phyloP scores from a whole-genome alignment of 2,329 filamentous ascomycete species.

The Zasmidium cellare region DNA sequence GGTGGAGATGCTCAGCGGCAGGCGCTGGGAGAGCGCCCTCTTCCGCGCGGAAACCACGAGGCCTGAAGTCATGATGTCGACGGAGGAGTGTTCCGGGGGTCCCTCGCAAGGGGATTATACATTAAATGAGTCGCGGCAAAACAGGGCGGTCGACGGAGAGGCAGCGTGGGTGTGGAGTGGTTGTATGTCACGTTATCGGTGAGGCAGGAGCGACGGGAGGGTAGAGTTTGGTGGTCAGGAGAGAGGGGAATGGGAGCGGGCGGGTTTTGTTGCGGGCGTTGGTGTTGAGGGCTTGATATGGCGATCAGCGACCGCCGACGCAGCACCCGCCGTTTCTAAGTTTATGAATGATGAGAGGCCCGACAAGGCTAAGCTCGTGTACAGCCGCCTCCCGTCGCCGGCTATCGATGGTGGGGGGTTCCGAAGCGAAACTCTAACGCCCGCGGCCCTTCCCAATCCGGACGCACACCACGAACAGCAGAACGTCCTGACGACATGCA shows the following conservation, averaged over 20 bases:
- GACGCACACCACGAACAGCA: background rate
- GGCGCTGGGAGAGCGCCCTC: slow-evolving; percentile 18
- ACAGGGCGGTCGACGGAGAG: background rate
- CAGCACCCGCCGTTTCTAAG: background rate
- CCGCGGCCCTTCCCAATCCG: background rate
- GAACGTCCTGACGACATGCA: too few relatives aligned
- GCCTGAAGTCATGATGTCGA: slow-evolving; percentile 9
- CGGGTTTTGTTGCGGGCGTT: background rate
- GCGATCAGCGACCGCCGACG: background rate
- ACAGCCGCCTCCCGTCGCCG: background rate
- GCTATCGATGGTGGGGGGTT: background rate
- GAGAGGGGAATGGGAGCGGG: background rate
- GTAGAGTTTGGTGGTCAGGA: background rate
- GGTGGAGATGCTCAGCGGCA: slow-evolving; percentile 17
- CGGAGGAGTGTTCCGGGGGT: background rate
- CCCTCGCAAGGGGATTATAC: background rate
- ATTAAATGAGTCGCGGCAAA: background rate
- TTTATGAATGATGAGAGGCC: background rate
- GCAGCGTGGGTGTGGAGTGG: background rate
- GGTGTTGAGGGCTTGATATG: background rate
- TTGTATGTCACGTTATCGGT: background rate
- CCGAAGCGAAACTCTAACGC: background rate
- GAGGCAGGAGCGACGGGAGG: background rate
- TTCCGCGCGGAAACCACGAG: slow-evolving; percentile 22
- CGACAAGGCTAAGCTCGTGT: background rate